These are phyloP conservation scores for Handroanthus guayacan DNA, from an alignment of 257 asterid genomes.

Conservation along the genomic window DNA sequence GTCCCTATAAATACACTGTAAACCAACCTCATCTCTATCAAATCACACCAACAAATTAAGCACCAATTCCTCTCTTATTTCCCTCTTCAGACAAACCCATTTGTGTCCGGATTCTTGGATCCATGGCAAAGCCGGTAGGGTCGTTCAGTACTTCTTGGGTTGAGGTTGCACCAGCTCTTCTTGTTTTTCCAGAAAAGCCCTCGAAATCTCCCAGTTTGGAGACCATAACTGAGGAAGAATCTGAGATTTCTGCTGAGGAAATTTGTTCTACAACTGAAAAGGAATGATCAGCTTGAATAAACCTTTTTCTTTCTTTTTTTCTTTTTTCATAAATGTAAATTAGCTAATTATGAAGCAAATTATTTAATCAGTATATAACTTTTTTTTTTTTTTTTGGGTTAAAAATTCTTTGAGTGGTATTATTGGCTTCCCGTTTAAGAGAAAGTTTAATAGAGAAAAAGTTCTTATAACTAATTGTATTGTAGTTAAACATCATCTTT, in stretches of 20 bases:
- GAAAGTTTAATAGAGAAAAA: too few species aligned
- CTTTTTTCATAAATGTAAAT: too few species aligned
- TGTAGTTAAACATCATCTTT: too few species aligned
- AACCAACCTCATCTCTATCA: neutral
- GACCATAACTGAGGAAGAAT: conserved; percentile 42
- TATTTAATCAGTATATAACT: too few species aligned
- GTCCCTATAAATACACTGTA: conserved; percentile 2
- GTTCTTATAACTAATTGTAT: too few species aligned
- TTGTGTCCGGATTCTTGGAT: neutral
- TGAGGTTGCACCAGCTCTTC: conserved; percentile 40
- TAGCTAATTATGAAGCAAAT: too few species aligned
- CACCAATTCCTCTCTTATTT: neutral
- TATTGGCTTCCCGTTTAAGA: too few species aligned
- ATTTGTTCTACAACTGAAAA: neutral
- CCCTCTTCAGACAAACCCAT: too few species aligned
- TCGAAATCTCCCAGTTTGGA: conserved; percentile 38
- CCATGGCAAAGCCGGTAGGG: neutral
- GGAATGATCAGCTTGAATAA: neutral
- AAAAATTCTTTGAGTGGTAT: too few species aligned
- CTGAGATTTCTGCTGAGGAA: conserved; percentile 15
- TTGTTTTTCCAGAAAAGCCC: conserved; percentile 27
- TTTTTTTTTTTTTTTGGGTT: too few species aligned
- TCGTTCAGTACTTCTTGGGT: neutral
- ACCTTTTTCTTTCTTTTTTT: neutral
- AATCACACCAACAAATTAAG: neutral